Evolutionary conservation across 2,329 filamentous ascomycete genomes (phyloP), one percentile per base, ranked within the genome.

Genomic region (Sclerotinia borealis): DNA sequence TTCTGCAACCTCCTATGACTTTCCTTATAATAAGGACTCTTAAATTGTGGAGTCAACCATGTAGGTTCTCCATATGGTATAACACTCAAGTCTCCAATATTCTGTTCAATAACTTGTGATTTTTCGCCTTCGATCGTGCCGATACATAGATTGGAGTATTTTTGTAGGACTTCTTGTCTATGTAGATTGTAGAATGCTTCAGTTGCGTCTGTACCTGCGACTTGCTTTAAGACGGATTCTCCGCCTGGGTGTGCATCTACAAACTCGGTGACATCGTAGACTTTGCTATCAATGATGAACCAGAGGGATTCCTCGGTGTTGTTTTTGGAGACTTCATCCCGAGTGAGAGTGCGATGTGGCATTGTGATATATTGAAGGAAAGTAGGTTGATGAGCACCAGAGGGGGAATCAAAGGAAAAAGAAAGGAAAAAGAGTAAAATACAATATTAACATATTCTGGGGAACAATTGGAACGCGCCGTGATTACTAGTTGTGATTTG

Each of bases 161-260:
- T 92, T 65, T 86, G 79, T 13, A 96, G 83, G n/a, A 96, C 90
- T 77, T 96, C 92, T 70, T 96, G 91, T 31, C 92, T 83, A 78
- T 96, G 92, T 60, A 96, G 86, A 79, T 96, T 96, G 84, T 96
- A 96, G 77, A 96, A 96, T 63, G 88, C 89, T 41, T 83, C 79
- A 2, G 92, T 96, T 58, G 91, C 91, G 73, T 96, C 92, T 68
- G 85, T 83, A 66, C 92, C 92, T 36, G 90, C 92, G 54, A 93
- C 85, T 77, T 96, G 91, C 61, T 84, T 82, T 43, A 96, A 84
- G 29, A 96, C 91, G 49, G 89, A 86, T 71, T 87, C 86, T 71
- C 91, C 70, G 17, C 92, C 91, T 0, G 92, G 92, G 72, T 96
- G 92, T 27, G 89, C 91, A 73, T 95, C 90, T 69, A 92, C 77